Percentiles rank a stretch among this genome's conserved stretches.
Conservation (phyloP, 2,329 filamentous ascomycete species). For the Grosmannia clavigera region DNA sequence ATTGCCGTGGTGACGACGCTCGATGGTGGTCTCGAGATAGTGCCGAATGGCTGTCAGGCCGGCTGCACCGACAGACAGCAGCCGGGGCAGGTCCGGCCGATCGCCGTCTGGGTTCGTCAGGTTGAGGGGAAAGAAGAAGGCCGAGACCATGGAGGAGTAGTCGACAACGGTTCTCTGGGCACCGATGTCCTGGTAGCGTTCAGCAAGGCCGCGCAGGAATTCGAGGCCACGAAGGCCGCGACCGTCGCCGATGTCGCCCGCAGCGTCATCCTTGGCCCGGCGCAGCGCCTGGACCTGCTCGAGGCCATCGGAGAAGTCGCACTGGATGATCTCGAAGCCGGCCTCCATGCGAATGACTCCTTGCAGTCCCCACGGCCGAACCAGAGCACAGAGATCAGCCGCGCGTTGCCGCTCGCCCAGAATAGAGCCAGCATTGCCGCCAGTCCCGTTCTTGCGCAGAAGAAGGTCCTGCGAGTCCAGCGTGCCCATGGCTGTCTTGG, state of each 20-base stretch:
- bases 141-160: constrained; percentile 3
- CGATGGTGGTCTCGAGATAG: not conserved
- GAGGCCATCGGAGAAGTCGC: constrained; percentile 5
- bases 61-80: not conserved
- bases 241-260: not conserved
- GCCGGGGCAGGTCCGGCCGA: not conserved
- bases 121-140: constrained; percentile 3
- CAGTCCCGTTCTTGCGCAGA: not conserved
- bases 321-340: constrained; percentile 5
- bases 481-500: constrained; percentile 44
- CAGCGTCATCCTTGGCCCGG: not conserved
- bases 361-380: not conserved
- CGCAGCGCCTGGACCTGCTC: constrained; percentile 2
- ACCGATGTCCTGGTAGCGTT: constrained; percentile 4
- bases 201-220: not conserved
- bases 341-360: constrained; percentile 6
- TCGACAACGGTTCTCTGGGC: not conserved
- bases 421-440: not conserved
- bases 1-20: not conserved
- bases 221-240: not conserved
- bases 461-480: constrained; percentile 55
- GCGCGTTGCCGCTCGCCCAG: constrained; percentile 1
- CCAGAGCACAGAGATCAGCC: not conserved
- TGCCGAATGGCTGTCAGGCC: not conserved
- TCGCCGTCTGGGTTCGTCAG: constrained; percentile 1